Conservation (phyloP, 2,329 filamentous ascomycete genomes). For the Paecilomyces sp. region DNA sequence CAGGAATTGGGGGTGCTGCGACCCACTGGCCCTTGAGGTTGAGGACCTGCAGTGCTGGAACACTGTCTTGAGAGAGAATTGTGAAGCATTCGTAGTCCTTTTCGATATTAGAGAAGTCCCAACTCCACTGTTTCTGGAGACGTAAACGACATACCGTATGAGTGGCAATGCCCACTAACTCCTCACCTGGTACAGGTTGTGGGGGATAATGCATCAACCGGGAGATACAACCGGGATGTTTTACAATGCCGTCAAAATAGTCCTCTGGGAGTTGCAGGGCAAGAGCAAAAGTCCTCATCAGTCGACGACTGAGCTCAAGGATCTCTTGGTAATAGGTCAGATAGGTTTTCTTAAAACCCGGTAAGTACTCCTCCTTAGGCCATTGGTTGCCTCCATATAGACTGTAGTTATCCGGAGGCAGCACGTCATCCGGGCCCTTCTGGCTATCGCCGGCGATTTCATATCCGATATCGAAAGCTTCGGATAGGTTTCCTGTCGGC, state of each 20-base stretch:
- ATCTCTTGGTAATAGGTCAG: constrained; percentile 44
- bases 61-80: constrained; percentile 33
- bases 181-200: constrained; percentile 24
- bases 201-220: constrained; percentile 18
- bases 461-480: constrained; percentile 20
- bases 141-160: constrained; percentile 23
- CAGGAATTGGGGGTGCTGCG: constrained; percentile 15
- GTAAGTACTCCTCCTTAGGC: constrained; percentile 12
- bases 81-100: constrained; percentile 34
- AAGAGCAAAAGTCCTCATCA: constrained; percentile 50
- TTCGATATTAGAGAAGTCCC: not conserved
- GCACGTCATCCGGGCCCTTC: constrained; percentile 36
- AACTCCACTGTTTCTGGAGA: not conserved
- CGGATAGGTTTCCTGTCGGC: constrained; percentile 11
- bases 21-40: constrained; percentile 23
- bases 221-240: constrained; percentile 38
- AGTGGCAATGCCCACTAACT: constrained; percentile 32
- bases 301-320: constrained; percentile 43
- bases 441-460: constrained; percentile 12
- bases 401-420: constrained; percentile 19
- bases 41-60: constrained; percentile 29
- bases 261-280: constrained; percentile 47
- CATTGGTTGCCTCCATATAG: constrained; percentile 11
- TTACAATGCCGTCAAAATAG: constrained; percentile 49
- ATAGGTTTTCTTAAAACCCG: constrained; percentile 40